These are phyloP conservation scores for Citrus glauca DNA, from an alignment of 345 rosid genomes.

Conservation along the genomic window DNA sequence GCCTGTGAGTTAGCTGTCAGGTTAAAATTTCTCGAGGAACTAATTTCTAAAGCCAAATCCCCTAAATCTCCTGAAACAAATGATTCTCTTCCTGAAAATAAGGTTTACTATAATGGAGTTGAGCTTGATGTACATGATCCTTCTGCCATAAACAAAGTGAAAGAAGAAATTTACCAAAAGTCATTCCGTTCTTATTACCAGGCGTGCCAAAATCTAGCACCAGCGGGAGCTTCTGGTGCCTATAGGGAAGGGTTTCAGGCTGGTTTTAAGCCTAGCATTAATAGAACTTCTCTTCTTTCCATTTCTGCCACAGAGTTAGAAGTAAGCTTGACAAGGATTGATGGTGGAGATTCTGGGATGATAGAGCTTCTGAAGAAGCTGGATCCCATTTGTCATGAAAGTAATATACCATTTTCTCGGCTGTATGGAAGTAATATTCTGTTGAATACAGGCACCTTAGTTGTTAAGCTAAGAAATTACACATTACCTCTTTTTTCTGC, in stretches of 20 bases:
- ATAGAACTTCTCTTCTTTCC: constrained; percentile 74
- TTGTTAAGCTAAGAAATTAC: constrained; percentile 71
- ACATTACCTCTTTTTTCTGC: constrained; percentile 84
- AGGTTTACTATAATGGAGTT: constrained; percentile 48
- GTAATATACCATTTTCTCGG: constrained; percentile 83
- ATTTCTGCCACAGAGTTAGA: constrained; percentile 85
- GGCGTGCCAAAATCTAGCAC: constrained; percentile 74
- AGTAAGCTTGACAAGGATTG: constrained; percentile 66
- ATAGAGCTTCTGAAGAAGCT: constrained; percentile 71
- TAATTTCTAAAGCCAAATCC: constrained; percentile 38
- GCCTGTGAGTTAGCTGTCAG: constrained; percentile 89
- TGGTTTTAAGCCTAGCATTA: constrained; percentile 77
- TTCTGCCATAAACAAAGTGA: constrained; percentile 46
- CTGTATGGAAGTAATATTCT: constrained; percentile 77
- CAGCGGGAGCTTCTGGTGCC: constrained; percentile 85
- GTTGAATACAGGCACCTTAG: constrained; percentile 57
- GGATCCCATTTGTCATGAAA: constrained; percentile 73
- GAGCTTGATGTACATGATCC: constrained; percentile 66
- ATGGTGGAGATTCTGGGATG: constrained; percentile 91
- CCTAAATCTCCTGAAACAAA: constrained; percentile 48
- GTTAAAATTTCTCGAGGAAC: constrained; percentile 77
- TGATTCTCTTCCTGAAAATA: constrained; percentile 49
- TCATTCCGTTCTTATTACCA: constrained; percentile 78
- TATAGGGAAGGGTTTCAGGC: constrained; percentile 80
- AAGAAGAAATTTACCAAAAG: constrained; percentile 64